Conservation (phyloP, 805 yeast species). For the Nakazawaea holstii region DNA sequence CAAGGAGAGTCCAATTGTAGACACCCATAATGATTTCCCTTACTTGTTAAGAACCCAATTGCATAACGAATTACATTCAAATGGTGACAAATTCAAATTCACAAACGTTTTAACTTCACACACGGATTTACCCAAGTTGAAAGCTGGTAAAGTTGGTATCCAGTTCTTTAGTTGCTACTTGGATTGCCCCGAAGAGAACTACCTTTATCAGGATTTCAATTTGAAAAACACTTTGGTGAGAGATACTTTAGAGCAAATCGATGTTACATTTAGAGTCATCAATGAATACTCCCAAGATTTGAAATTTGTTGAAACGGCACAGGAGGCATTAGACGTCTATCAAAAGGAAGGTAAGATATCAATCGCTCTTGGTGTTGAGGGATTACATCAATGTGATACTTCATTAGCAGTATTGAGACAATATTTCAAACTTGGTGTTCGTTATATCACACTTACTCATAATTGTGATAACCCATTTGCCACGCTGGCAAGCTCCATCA, state of each 20-base stretch:
- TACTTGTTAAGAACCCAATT: conserved; percentile 41
- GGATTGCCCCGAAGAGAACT: conserved; percentile 32
- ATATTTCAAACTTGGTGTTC: conserved; percentile 36
- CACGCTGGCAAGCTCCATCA: conserved; percentile 38
- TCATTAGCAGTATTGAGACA: conserved; percentile 36
- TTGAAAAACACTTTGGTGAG: conserved; percentile 37
- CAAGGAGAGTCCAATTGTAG: conserved; percentile 32
- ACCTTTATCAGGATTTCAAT: conserved; percentile 38
- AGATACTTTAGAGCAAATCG: conserved; percentile 51
- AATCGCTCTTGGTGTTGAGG: conserved; percentile 40
- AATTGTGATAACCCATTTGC: conserved; percentile 45
- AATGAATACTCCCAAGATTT: conserved; percentile 33
- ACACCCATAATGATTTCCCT: conserved; percentile 48
- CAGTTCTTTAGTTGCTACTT: conserved; percentile 47
- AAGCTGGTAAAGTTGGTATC: conserved; percentile 39
- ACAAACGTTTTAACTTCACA: conserved; percentile 33
- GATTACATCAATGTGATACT: conserved; percentile 37
- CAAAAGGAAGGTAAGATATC: conserved; percentile 25
- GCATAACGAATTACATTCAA: conserved; percentile 33
- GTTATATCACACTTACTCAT: conserved; percentile 41
- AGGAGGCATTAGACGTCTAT: conserved; percentile 34
- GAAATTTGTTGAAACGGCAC: conserved; percentile 33
- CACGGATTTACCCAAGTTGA: conserved; percentile 38
- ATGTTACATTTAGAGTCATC: conserved; percentile 40
- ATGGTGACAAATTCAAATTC: conserved; percentile 32